Evolutionary conservation across 441 rosid species (phyloP).

Genomic region (Gossypium lobatum): DNA sequence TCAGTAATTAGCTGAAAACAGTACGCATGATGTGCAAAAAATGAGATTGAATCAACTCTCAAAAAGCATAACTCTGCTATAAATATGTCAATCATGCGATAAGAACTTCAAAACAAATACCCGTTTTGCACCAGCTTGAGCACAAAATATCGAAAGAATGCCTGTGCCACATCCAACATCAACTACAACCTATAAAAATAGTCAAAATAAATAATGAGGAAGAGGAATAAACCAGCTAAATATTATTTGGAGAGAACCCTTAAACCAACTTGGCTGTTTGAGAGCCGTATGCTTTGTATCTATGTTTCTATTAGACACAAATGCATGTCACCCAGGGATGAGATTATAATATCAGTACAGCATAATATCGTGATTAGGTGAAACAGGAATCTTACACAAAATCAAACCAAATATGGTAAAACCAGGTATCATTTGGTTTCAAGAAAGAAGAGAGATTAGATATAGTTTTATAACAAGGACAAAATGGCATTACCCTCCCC

Average conservation of each 20-base stretch:
- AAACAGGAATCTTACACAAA: not conserved
- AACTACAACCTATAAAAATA: conserved; percentile 64
- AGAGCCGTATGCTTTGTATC: not conserved
- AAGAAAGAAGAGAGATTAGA: not conserved
- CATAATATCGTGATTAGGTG: not conserved
- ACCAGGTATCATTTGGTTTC: not conserved
- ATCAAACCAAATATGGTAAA: not conserved
- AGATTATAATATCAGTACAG: not conserved
- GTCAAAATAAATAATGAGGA: conserved; percentile 3
- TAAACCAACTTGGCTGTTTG: conserved; percentile 5
- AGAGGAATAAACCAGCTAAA: conserved; percentile 8
- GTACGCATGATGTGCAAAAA: not conserved
- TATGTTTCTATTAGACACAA: not conserved
- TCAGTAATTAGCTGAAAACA: conserved; percentile 8
- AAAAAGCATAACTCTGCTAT: not conserved
- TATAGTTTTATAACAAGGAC: conserved; percentile 1
- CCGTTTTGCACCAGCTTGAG: conserved; percentile 95
- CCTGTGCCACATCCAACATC: conserved; percentile 99
- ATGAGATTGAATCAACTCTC: not conserved
- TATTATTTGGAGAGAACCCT: not conserved
- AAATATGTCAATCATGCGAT: not conserved
- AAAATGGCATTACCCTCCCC: conserved; percentile 65
- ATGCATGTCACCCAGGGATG: not conserved
- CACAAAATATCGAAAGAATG: conserved; percentile 95
- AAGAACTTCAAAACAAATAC: conserved; percentile 24